Evolutionary conservation across 2,329 filamentous ascomycete genomes (phyloP).

Genomic region (Stachybotrys chartarum): DNA sequence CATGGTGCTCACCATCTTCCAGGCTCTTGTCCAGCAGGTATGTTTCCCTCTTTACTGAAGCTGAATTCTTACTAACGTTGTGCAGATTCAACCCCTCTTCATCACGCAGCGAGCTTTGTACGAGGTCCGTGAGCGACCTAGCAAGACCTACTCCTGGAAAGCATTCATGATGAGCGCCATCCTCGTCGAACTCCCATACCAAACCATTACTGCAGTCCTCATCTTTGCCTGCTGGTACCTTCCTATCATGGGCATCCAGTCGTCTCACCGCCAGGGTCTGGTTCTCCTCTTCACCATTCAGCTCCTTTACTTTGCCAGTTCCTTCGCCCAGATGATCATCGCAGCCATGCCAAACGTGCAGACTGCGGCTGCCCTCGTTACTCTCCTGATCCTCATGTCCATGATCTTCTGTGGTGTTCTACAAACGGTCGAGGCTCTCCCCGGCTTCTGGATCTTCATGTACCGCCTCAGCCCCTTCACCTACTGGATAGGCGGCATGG

Average conservation of each 20-base stretch:
- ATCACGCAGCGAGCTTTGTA: background rate
- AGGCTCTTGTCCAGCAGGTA: background rate
- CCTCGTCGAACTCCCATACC: constrained; percentile 59
- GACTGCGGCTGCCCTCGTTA: constrained; percentile 54
- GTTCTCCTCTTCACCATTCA: constrained; percentile 54
- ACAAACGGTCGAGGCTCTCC: constrained; percentile 44
- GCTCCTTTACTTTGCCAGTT: constrained; percentile 59
- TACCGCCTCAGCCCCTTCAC: constrained; percentile 58
- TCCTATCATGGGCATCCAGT: constrained; percentile 33
- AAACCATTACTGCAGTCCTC: constrained; percentile 50
- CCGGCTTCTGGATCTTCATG: constrained; percentile 67
- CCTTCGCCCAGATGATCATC: constrained; percentile 62
- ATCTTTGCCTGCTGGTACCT: constrained; percentile 59
- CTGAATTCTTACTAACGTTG: background rate
- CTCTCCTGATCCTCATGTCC: constrained; percentile 46
- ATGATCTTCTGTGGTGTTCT: constrained; percentile 55
- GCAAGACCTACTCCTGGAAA: constrained; percentile 52
- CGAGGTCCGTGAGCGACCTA: background rate
- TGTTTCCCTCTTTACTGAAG: background rate
- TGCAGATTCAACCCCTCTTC: background rate
- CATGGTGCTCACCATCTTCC: background rate
- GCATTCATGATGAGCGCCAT: constrained; percentile 60
- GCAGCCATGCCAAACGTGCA: constrained; percentile 58
- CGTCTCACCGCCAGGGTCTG: constrained; percentile 47
- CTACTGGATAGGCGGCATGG: constrained; percentile 57